Evolutionary conservation across 2,329 filamentous ascomycete genomes (phyloP).

Genomic region (Pseudocercospora fuligena): DNA sequence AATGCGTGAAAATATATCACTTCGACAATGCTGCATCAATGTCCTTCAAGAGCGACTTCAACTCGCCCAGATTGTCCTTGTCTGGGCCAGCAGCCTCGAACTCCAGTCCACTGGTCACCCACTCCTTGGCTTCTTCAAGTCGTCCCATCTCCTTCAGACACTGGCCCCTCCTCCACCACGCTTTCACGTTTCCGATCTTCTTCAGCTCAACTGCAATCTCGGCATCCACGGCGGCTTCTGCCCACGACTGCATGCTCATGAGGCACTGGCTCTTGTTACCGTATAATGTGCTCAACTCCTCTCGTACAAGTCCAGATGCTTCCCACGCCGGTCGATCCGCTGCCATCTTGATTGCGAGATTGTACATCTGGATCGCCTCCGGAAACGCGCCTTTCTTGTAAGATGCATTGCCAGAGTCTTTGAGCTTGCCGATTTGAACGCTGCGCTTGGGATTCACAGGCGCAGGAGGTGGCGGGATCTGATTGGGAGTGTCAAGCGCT

Average conservation of each 20-base stretch:
- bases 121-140: slow-evolving; percentile 78
- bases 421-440: slow-evolving; percentile 86
- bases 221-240: slow-evolving; percentile 84
- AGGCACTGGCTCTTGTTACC: slow-evolving; percentile 88
- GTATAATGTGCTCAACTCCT: slow-evolving; percentile 80
- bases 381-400: slow-evolving; percentile 77
- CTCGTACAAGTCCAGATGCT: slow-evolving; percentile 77
- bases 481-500: slow-evolving; percentile 62
- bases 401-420: slow-evolving; percentile 81
- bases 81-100: slow-evolving; percentile 46
- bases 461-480: slow-evolving; percentile 80
- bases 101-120: slow-evolving; percentile 78
- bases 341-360: slow-evolving; percentile 89
- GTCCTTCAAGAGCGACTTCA: slow-evolving; percentile 38
- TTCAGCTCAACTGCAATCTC: slow-evolving; percentile 88
- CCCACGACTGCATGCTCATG: slow-evolving; percentile 81
- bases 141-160: slow-evolving; percentile 91
- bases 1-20: not conserved
- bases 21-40: slow-evolving; percentile 31
- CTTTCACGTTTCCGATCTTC: slow-evolving; percentile 86
- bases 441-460: slow-evolving; percentile 92
- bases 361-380: slow-evolving; percentile 82
- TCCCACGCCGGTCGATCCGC: slow-evolving; percentile 84
- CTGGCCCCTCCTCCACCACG: slow-evolving; percentile 86
- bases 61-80: slow-evolving; percentile 37